These are phyloP conservation scores for Metarhizium guizhouense DNA, from an alignment of 2,329 filamentous ascomycete genomes.

Conservation along the genomic window DNA sequence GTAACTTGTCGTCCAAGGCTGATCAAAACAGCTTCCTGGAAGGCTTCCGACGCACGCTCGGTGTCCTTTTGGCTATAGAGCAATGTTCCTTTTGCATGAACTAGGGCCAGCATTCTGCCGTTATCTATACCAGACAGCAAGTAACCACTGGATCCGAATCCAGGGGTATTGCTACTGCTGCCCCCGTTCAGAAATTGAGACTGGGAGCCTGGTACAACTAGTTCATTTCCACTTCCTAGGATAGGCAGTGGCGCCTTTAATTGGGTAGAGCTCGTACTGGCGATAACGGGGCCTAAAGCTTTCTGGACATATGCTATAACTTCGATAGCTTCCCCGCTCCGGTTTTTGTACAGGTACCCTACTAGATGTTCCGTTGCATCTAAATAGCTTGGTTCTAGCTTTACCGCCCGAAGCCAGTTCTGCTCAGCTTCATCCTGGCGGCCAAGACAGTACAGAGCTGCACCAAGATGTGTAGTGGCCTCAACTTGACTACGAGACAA, in stretches of 20 bases:
- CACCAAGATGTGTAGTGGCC: constrained; percentile 86
- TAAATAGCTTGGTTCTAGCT: constrained; percentile 75
- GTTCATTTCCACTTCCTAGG: neutral
- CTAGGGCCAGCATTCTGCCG: constrained; percentile 81
- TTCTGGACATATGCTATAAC: constrained; percentile 81
- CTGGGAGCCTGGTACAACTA: neutral
- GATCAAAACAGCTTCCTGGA: constrained; percentile 90
- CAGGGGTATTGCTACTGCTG: constrained; percentile 7
- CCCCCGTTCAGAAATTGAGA: neutral
- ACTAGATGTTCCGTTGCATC: constrained; percentile 94
- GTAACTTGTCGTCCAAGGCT: constrained; percentile 63
- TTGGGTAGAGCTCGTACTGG: neutral
- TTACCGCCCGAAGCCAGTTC: constrained; percentile 79
- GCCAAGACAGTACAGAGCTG: constrained; percentile 76
- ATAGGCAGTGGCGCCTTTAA: neutral
- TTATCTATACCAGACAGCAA: constrained; percentile 79
- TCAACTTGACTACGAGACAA: constrained; percentile 64
- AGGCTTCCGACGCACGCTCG: constrained; percentile 70
- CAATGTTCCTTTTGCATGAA: constrained; percentile 98
- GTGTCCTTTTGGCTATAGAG: constrained; percentile 84
- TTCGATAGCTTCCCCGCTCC: constrained; percentile 74
- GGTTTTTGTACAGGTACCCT: constrained; percentile 74
- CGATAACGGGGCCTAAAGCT: constrained; percentile 40
- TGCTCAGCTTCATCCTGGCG: constrained; percentile 75
- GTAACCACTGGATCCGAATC: constrained; percentile 52